Evolutionary conservation across 257 asterid genomes (phyloP).

Genomic region (Ilex asprella): DNA sequence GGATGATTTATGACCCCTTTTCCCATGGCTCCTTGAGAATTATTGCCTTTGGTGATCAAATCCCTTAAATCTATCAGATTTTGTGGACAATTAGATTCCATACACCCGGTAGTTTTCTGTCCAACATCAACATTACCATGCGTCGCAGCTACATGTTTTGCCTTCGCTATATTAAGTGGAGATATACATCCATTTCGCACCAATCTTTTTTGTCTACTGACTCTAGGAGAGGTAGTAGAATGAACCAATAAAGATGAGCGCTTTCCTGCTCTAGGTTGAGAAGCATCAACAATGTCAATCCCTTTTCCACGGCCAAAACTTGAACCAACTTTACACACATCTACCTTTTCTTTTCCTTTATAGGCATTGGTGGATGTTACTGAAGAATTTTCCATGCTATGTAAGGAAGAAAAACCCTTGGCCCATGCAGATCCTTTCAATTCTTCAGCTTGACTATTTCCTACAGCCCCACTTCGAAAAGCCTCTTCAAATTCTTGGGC

Average conservation of each 20-base stretch:
- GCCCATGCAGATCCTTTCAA: conserved; percentile 21
- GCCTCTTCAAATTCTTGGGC: conserved; percentile 20
- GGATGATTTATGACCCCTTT: conserved; percentile 52
- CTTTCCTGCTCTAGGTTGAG: conserved; percentile 29
- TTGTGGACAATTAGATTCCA: conserved; percentile 16
- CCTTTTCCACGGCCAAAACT: conserved; percentile 23
- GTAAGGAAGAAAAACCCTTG: conserved; percentile 28
- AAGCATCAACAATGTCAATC: conserved; percentile 11
- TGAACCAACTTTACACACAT: conserved; percentile 20
- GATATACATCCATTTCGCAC: conserved; percentile 92
- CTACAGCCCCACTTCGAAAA: conserved; percentile 18
- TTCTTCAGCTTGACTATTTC: conserved; percentile 20
- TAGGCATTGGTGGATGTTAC: conserved; percentile 13
- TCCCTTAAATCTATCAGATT: conserved; percentile 28
- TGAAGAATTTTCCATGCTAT: conserved; percentile 12
- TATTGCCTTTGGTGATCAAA: conserved; percentile 39
- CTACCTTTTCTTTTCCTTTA: conserved; percentile 28
- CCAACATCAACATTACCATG: conserved; percentile 26
- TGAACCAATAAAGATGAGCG: conserved; percentile 21
- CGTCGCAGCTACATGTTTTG: conserved; percentile 38
- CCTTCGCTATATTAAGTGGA: conserved; percentile 67
- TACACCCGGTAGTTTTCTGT: conserved; percentile 17
- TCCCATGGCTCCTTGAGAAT: conserved; percentile 48
- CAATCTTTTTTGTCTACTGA: conserved; percentile 56
- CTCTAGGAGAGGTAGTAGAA: conserved; percentile 30